Percentiles rank a stretch among this genome's conserved stretches.
phyloP scores from a whole-genome alignment of 169 alveolate genomes.

The Cryptosporidium sp. region DNA sequence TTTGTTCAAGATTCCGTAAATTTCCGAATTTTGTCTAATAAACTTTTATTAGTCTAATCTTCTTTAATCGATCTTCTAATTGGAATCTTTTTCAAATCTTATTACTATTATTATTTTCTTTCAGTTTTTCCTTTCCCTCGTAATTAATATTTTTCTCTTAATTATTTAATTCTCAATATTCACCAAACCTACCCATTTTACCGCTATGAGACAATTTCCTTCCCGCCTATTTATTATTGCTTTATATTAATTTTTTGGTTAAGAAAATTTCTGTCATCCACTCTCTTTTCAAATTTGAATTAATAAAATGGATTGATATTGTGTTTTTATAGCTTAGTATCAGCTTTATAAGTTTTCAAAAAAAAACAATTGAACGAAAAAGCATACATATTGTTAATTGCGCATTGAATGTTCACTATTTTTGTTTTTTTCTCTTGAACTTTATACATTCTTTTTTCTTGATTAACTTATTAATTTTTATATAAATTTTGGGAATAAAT shows the following conservation, averaged over 20 bases:
- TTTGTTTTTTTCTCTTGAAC: neutral
- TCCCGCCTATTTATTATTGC: slow-evolving; percentile 1
- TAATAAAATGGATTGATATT: too few relatives aligned
- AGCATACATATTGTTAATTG: neutral
- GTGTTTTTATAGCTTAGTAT: too few relatives aligned
- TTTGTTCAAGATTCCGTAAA: neutral
- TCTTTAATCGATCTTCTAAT: neutral
- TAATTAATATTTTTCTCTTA: neutral
- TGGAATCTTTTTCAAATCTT: neutral
- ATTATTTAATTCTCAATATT: neutral
- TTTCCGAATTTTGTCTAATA: neutral
- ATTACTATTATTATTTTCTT: neutral
- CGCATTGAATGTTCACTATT: neutral
- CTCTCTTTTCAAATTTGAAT: too few relatives aligned
- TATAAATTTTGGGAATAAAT: neutral
- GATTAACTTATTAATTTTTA: too few relatives aligned
- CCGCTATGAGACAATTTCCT: slow-evolving; percentile 68
- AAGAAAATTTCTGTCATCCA: too few relatives aligned
- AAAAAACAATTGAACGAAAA: too few relatives aligned
- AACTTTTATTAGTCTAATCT: too few relatives aligned
- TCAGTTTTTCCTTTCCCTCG: neutral
- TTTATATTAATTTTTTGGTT: too few relatives aligned
- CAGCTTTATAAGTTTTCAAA: too few relatives aligned
- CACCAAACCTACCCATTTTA: slow-evolving; percentile 10
- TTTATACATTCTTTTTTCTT: neutral